Evolutionary conservation across 495 filamentous ascomycete genomes (phyloP), one percentile per base, ranked within the genome.

Genomic region (Penicillium steckii): DNA sequence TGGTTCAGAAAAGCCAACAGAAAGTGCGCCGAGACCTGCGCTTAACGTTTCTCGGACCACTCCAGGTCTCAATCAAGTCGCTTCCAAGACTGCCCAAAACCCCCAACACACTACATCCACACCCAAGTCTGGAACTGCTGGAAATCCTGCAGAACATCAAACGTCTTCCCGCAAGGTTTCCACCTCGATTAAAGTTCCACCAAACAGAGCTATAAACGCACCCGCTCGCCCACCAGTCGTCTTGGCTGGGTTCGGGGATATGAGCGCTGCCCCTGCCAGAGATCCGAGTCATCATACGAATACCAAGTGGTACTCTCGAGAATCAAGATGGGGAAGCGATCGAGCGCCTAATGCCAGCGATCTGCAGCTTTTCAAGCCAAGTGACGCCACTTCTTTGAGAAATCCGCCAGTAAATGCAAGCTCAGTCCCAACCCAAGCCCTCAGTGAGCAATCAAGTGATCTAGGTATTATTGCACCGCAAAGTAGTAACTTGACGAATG

Each of bases 301-400:
- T 37, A 37, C 33, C n/a, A 37, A 46, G 10, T 2, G n/a, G 24
- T 22, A 10, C 4, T 46, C 27, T n/a, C 48, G 30, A 30, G 26
- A 21, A 12, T 25, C 19, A 32, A 69, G 55, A 44, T 50, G 73
- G 9, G 71, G 65, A 41, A 56, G 68, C 8, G 76, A 82, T 47
- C 61, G 61, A 3, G 69, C 67, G 12, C 78, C 76, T 4, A 75
- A 85, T 47, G 59, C 71, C 19, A 68, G 52, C 40, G 53, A 71
- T 24, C 43, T 80, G 19, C 54, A 75, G 8, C 61, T 80, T 5
- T 57, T 68, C 35, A 60, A 65, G 52, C 69, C 69, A 23, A 60
- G 68, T 26, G 64, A 76, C n/a, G 64, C 55, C 37, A 47, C 15
- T 27, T 57, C 33, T n/a, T 17, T 37, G 15, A 37, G 18, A 15